These are phyloP conservation scores for Coniochaeta pulveracea DNA, from an alignment of 2,329 filamentous ascomycete genomes.

Conservation along the genomic window DNA sequence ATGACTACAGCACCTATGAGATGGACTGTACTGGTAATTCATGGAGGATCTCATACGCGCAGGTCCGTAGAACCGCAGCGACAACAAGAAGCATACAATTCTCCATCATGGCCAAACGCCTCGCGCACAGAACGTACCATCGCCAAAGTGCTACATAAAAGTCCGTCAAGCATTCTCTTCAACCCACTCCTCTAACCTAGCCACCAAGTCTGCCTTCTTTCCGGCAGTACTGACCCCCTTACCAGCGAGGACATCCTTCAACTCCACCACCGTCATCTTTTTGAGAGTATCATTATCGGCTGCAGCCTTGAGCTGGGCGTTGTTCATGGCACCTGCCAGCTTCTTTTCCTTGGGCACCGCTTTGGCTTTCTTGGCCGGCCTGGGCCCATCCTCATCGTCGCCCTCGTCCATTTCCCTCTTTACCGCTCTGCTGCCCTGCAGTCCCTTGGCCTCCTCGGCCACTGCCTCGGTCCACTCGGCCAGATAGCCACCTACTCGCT, in stretches of 20 bases:
- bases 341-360: conserved; percentile 15
- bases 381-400: conserved; percentile 21
- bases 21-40: no score
- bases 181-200: conserved; percentile 44
- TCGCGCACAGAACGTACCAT: no score
- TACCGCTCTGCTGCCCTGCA: conserved; percentile 26
- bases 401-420: conserved; percentile 42
- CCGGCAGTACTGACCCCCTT: conserved; percentile 38
- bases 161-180: conserved; percentile 28
- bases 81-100: no score
- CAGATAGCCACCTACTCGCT: conserved; percentile 70
- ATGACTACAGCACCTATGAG: no score
- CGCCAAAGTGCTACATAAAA: no score
- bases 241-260: conserved; percentile 35
- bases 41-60: no score
- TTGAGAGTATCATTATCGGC: conserved; percentile 32
- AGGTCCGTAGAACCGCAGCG: no score
- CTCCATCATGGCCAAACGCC: no score
- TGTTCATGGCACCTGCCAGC: conserved; percentile 23
- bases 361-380: conserved; percentile 34
- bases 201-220: conserved; percentile 41
- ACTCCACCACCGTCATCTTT: conserved; percentile 42
- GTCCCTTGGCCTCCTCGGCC: conserved; percentile 36
- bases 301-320: conserved; percentile 32
- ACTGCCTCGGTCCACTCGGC: conserved; percentile 65